These are phyloP conservation scores for Spencermartinsiella ligniputridi DNA, from an alignment of 1,139 yeast species.

Conservation along the genomic window DNA sequence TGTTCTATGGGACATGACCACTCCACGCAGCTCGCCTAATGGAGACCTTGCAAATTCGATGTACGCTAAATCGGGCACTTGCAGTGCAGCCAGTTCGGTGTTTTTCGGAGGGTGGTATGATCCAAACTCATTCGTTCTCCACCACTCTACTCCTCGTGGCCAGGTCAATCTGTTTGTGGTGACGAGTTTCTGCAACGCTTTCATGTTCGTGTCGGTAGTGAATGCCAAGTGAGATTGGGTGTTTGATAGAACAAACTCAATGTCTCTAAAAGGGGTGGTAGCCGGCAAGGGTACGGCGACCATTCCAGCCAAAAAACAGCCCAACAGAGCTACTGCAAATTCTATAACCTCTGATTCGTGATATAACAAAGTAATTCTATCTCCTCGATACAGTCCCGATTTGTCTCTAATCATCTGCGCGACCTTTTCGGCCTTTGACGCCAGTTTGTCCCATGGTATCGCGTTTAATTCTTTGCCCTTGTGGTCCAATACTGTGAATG, in stretches of 20 bases:
- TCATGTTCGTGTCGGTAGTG: constrained; percentile 73
- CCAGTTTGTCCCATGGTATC: constrained; percentile 88
- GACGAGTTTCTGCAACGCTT: constrained; percentile 60
- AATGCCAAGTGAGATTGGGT: constrained; percentile 77
- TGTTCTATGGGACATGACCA: constrained; percentile 85
- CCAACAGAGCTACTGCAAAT: constrained; percentile 79
- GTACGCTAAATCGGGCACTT: constrained; percentile 79
- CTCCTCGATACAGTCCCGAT: constrained; percentile 69
- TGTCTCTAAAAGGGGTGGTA: constrained; percentile 60
- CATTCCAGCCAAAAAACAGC: constrained; percentile 89
- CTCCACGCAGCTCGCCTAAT: constrained; percentile 87
- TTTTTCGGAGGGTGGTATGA: constrained; percentile 54
- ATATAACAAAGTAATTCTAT: constrained; percentile 77
- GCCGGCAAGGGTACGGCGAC: constrained; percentile 92
- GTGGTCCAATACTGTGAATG: constrained; percentile 65
- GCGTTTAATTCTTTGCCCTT: constrained; percentile 75
- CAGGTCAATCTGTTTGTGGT: constrained; percentile 43
- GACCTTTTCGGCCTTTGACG: constrained; percentile 76
- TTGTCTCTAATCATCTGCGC: constrained; percentile 83
- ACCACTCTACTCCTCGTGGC: constrained; percentile 61
- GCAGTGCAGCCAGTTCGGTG: constrained; percentile 59
- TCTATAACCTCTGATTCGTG: constrained; percentile 82
- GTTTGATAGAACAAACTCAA: constrained; percentile 62
- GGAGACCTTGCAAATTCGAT: constrained; percentile 91
- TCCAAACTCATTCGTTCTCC: constrained; percentile 91